phyloP scores from a whole-genome alignment of 768 basidiomycete species.

The Russula griseocarnosa region DNA sequence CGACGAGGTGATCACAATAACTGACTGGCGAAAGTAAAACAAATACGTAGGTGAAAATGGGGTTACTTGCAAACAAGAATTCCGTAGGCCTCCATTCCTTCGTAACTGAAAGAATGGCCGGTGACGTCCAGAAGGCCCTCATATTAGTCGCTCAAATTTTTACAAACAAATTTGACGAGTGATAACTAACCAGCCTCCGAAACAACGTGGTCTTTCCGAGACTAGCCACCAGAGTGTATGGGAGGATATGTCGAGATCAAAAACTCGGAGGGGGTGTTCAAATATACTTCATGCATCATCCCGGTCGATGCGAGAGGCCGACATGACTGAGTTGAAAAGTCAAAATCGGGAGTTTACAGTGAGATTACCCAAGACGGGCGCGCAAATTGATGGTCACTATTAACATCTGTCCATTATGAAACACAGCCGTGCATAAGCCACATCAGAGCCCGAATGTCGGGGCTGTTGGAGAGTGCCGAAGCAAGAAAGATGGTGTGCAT shows the following conservation, averaged over 20 bases:
- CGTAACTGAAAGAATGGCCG: constrained; percentile 23
- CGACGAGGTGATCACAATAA: not conserved
- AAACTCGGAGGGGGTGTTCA: not conserved
- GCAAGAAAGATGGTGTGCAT: not conserved
- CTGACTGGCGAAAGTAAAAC: constrained; percentile 10
- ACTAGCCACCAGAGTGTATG: constrained; percentile 1
- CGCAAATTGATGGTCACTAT: not conserved
- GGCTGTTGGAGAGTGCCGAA: not conserved
- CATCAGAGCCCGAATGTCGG: constrained; percentile 18
- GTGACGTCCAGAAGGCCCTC: constrained; percentile 6
- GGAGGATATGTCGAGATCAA: constrained; percentile 9
- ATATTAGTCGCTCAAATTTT: constrained; percentile 20
- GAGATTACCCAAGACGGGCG: not conserved
- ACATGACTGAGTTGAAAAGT: constrained; percentile 7
- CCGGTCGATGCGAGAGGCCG: not conserved
- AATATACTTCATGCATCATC: not conserved
- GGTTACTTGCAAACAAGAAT: constrained; percentile 1
- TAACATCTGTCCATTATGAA: not conserved
- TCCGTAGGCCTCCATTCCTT: constrained; percentile 17
- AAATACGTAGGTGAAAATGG: not conserved
- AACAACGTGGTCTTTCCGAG: constrained; percentile 9
- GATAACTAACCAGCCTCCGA: constrained; percentile 10
- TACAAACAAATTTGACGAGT: constrained; percentile 23
- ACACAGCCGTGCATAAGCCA: not conserved
- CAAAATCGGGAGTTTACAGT: not conserved